A percentile compares a stretch with the other conserved stretches of the same genome.
Conservation (phyloP, 1,284 basidiomycete genomes). For the Sanghuangporus sanghuang region DNA sequence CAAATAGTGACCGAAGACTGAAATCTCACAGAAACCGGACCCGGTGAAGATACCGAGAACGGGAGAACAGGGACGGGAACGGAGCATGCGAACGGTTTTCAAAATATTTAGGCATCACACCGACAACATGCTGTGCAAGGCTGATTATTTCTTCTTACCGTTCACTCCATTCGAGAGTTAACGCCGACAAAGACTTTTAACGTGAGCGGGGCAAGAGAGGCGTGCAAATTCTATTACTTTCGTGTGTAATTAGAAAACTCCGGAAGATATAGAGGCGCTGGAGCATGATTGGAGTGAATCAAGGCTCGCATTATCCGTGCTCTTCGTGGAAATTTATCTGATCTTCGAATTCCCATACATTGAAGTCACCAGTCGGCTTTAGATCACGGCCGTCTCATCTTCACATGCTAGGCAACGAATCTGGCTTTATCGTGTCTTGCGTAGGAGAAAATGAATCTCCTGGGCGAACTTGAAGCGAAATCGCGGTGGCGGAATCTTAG, state of each 20-base stretch:
- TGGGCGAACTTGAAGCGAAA: background rate
- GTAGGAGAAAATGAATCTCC: background rate
- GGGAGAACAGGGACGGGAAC: background rate
- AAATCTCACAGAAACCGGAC: background rate
- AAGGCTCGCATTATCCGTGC: slow-evolving; percentile 2
- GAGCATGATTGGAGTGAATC: slow-evolving; percentile 1
- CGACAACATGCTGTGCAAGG: background rate
- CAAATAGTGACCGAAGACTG: background rate
- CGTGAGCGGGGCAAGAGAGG: background rate
- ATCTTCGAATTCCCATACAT: slow-evolving; percentile 14
- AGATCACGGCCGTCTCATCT: slow-evolving; percentile 7
- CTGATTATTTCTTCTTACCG: background rate
- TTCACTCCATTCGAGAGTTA: slow-evolving; percentile 9
- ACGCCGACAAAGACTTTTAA: background rate
- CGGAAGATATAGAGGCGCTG: slow-evolving; percentile 3
- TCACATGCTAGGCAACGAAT: background rate
- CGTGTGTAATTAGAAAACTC: background rate
- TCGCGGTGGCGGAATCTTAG: background rate
- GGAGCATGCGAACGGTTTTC: background rate
- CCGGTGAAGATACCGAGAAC: background rate
- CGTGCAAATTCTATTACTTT: background rate
- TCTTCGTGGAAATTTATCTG: slow-evolving; percentile 2
- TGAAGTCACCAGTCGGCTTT: slow-evolving; percentile 4
- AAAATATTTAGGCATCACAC: background rate
- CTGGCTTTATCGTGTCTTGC: background rate